Evolutionary conservation across 305 asterid genomes (phyloP), one percentile per base, ranked within the genome.

Genomic region (Stenogyne calaminthoides): DNA sequence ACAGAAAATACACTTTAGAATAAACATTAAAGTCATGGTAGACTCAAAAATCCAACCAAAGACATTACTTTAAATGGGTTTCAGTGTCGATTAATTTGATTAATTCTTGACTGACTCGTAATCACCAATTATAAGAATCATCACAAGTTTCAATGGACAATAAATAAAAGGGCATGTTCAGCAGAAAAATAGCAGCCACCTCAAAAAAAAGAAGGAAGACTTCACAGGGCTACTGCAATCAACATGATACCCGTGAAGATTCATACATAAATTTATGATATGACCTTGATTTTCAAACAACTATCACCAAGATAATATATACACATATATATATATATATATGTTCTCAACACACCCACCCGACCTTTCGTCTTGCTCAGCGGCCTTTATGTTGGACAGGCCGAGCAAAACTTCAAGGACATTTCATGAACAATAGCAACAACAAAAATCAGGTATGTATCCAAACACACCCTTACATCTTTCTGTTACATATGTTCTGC

Each of bases 201-300:
- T 39, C 65, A n/a, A 51, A 39, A 60, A 62, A 69, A 19, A 42
- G 18, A 46, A 2, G 3, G 3, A 25, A 61, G 2, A 10, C 11
- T 20, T 34, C 47, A 69, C 65, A 64, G 39, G 70, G 16, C 60
- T 49, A 18, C n/a, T n/a, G n/a, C 22, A 74, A 54, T 63, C 65
- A 60, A 29, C 80, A 77, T 4, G 67, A 74, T 67, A 71, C 77
- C 72, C 84, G 84, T 83, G 87, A 42, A 70, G 18, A 27, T 75
- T 71, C 66, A 42, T 1, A 42, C 58, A 44, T 29, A 32, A n/a
- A n/a, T n/a, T n/a, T n/a, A n/a, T n/a, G n/a, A n/a, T n/a, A n/a
- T n/a, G n/a, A 69, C 32, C 78, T 36, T 12, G 4, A 54, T 19
- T 54, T 71, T 61, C 9, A 44, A n/a, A n/a, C n/a, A 32, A 32